These are phyloP conservation scores for Alternaria tenuissima DNA, from an alignment of 2,329 filamentous ascomycete species.

Conservation along the genomic window DNA sequence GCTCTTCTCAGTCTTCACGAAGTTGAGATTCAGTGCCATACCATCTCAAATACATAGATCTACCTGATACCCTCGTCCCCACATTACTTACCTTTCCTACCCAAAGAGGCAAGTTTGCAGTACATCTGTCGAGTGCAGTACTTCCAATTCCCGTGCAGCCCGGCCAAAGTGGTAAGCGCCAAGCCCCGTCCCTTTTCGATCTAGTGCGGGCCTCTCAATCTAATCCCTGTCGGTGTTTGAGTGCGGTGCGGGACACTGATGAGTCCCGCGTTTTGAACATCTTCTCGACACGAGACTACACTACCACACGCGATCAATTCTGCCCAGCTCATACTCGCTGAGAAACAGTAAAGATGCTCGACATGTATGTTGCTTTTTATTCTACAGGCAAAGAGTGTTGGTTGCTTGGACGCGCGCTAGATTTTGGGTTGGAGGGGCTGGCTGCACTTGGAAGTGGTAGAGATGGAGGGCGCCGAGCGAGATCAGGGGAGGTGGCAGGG, in stretches of 20 bases:
- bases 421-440: conserved; percentile 6
- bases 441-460: background rate
- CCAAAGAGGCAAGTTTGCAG: background rate
- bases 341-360: conserved; percentile 38
- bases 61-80: no score
- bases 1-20: conserved; percentile 4
- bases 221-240: conserved; percentile 15
- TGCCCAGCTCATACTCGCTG: background rate
- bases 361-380: conserved; percentile 30
- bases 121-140: conserved; percentile 6
- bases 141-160: background rate
- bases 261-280: conserved; percentile 15
- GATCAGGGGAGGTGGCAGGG: background rate
- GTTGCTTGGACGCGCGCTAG: background rate
- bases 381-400: background rate
- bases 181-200: background rate
- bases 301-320: conserved; percentile 25
- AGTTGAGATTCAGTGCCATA: no score
- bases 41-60: background rate
- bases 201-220: conserved; percentile 12
- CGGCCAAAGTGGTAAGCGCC: background rate
- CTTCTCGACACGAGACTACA: conserved; percentile 11
- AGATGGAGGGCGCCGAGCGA: background rate
- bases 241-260: conserved; percentile 17
- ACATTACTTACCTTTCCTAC: background rate